Evolutionary conservation across 78 protist species (phyloP), one percentile per base, ranked within the genome.

Genomic region (Dictyostelium firmibasis): DNA sequence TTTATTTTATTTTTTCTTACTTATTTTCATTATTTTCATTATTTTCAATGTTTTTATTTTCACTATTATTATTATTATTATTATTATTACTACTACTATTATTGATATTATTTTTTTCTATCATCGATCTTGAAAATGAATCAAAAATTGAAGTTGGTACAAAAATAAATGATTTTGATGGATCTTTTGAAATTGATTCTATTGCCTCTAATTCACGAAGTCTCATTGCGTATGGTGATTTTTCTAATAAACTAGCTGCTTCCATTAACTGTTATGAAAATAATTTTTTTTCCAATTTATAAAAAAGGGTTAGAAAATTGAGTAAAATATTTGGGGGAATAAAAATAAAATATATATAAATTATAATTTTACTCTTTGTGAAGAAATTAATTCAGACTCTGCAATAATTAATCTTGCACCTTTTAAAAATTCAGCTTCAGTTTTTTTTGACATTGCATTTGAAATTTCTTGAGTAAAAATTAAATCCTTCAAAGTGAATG

Each of bases 191-290:
- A 41, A 87, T 87, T 29, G 79, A 78, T 62, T 57, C 77, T 0
- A 87, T 6, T 57, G 85, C 20, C 38, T 87, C 85, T 11, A 87
- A 38, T 78, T 87, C 93, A 20, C 78, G 27, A 5, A 87, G 20
- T 31, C 85, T 33, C 14, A 87, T 78, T n/a, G 93, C 93, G 0
- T 77, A 16, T 57, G 93, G 93, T 64, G 93, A 87, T 78, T 31
- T 29, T 43, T 87, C 93, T 7, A 87, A 27, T 43, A 16, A 31
- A 29, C 2, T 23, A 2, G 92, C 92, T 36, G 92, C 92, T 35
- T 64, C 35, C 0, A 25, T 20, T 9, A 64, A 25, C 74, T 64
- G 25, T 3, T 25, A 13, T 5, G 29, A 14, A 25, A 25, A 64
- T 9, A 9, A 64, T n/a, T n/a, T n/a, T n/a, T n/a, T n/a, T n/a